These are phyloP conservation scores for Scutellaria barbata DNA, from an alignment of 257 asterid species.

Conservation along the genomic window DNA sequence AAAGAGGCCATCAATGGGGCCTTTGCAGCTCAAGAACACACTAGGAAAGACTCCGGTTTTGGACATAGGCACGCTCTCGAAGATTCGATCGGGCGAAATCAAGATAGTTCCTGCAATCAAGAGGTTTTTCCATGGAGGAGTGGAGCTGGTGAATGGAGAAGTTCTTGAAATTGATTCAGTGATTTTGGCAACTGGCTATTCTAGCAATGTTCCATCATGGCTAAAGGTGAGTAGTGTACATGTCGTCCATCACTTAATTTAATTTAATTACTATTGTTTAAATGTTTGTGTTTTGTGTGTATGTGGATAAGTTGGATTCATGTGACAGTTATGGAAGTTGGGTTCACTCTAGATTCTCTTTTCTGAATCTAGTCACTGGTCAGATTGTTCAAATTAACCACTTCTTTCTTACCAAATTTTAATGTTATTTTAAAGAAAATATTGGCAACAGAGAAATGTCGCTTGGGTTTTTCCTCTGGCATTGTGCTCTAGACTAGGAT, in stretches of 20 bases:
- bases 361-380: constrained; percentile 52
- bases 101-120: constrained; percentile 75
- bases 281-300: background rate
- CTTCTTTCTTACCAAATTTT: constrained; percentile 5
- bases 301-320: constrained; percentile 34
- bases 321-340: constrained; percentile 81
- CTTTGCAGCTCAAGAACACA: constrained; percentile 69
- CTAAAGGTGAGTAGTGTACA: constrained; percentile 56
- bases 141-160: constrained; percentile 62
- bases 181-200: constrained; percentile 84
- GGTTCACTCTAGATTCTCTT: constrained; percentile 57
- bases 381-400: constrained; percentile 40
- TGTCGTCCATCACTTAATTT: background rate
- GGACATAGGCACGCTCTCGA: constrained; percentile 75
- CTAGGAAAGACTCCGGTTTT: constrained; percentile 86
- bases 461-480: constrained; percentile 1
- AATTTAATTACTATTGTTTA: background rate
- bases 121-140: constrained; percentile 56
- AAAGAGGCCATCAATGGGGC: constrained; percentile 69
- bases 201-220: constrained; percentile 96
- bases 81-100: constrained; percentile 69
- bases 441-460: constrained; percentile 38
- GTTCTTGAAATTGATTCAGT: constrained; percentile 67
- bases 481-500: constrained; percentile 30
- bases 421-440: constrained; percentile 22